A percentile compares a stretch with the other conserved stretches of the same genome.
These are phyloP conservation scores for Laetiporus sulphureus DNA, from an alignment of 1,284 basidiomycete species.

Conservation along the genomic window DNA sequence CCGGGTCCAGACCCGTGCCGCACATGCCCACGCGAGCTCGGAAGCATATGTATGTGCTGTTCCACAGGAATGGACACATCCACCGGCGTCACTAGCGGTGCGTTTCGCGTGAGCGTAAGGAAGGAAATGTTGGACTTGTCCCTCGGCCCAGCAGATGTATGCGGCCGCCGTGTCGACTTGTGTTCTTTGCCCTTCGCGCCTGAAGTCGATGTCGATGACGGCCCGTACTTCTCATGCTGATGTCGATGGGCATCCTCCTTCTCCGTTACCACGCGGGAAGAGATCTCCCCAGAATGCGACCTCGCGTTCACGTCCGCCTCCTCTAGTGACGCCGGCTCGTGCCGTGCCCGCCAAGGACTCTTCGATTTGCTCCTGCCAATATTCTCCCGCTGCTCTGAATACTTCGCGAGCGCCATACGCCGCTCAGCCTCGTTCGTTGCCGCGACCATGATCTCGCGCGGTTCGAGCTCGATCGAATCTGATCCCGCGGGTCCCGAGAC, in stretches of 20 bases:
- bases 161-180: constrained; percentile 43
- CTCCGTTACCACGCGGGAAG: neutral
- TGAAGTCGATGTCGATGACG: constrained; percentile 1
- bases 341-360: constrained; percentile 38
- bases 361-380: constrained; percentile 50
- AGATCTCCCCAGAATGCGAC: neutral
- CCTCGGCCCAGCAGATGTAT: constrained; percentile 62
- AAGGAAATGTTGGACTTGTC: constrained; percentile 38
- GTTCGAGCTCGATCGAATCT: constrained; percentile 61
- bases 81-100: too few species aligned
- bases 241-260: neutral
- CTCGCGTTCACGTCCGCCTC: neutral
- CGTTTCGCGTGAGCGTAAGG: too few species aligned
- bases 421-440: constrained; percentile 66
- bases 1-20: constrained; percentile 14
- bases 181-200: constrained; percentile 14
- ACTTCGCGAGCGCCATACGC: constrained; percentile 56
- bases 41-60: too few species aligned
- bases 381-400: constrained; percentile 37
- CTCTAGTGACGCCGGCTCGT: constrained; percentile 9
- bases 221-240: constrained; percentile 1
- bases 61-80: too few species aligned
- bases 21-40: constrained; percentile 6
- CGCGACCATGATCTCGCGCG: constrained; percentile 58
- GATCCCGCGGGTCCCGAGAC: constrained; percentile 48